phyloP scores from a whole-genome alignment of 169 alveolate species.

The Plasmodium falciparum region DNA sequence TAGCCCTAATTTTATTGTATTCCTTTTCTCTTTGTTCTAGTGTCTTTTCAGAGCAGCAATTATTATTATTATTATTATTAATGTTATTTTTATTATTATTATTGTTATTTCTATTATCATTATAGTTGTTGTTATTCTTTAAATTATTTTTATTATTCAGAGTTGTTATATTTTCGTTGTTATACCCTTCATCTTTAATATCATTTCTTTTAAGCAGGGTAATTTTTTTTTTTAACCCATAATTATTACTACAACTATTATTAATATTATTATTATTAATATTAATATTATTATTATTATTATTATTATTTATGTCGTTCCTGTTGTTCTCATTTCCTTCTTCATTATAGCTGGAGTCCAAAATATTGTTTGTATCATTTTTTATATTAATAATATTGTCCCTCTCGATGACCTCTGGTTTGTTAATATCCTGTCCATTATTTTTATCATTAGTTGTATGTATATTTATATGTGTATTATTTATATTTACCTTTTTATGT shows the following conservation, averaged over 20 bases:
- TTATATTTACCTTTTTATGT: too few species aligned
- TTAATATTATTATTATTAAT: not conserved
- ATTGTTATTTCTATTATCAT: not conserved
- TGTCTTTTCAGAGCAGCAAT: slow-evolving; percentile 10
- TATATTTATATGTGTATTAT: too few species aligned
- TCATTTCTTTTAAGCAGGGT: slow-evolving; percentile 40
- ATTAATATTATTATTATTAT: not conserved
- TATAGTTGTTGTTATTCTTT: not conserved
- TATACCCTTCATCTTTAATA: slow-evolving; percentile 15
- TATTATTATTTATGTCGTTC: not conserved
- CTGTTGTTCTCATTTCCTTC: not conserved
- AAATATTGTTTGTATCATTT: not conserved
- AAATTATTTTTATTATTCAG: not conserved
- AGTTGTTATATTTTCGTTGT: not conserved
- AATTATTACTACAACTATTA: not conserved
- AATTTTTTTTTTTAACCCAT: slow-evolving; percentile 18
- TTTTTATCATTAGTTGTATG: too few species aligned
- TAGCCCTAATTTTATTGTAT: slow-evolving; percentile 56
- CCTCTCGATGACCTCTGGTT: too few species aligned
- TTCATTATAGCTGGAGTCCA: not conserved
- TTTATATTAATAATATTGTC: not conserved
- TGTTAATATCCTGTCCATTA: too few species aligned
- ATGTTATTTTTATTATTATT: not conserved
- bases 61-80: not conserved
- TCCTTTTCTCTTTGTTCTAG: slow-evolving; percentile 61